Base-by-base conservation (phyloP, 441 rosid species). In the Manihot esculenta region DNA sequence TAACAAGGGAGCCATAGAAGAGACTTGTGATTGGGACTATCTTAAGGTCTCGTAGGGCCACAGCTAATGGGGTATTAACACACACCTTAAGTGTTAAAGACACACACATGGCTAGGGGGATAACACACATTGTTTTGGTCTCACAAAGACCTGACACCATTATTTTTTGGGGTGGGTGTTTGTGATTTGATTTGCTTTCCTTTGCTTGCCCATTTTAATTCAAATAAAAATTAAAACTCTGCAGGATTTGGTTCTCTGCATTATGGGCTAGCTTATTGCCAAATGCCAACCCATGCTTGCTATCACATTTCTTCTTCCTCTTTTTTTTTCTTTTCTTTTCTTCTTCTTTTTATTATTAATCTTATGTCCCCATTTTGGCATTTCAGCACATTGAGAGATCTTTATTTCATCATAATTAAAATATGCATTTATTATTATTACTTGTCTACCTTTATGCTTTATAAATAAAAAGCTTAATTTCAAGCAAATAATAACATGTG, bases 101-200 rank as follows among this genome's bases (percentile, higher is more conserved):
- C 66, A 62, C 20, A 79, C 84, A 74, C 81, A 74, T 79, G 81
- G 79, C 69, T 71, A 50, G 70, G 78, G n/a, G 24, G 78, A 74
- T 73, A 72, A 69, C 65, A 5, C 20, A 62, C 70, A 70, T 50
- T 48, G 76, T 62, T 75, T 64, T 68, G 83, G 87, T 84, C 85
- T 79, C 80, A 35, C 80, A 82, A 84, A 79, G 80, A 60, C 50
- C 48, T 72, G 82, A 79, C 89, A 84, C 63, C 75, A 82, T 79
- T 80, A 80, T 84, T 71, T 82, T 67, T 73, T 54, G 81, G 76
- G 53, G 72, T 66, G 57, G 64, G 58, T 38, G 74, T 61, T 76
- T 42, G 50, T 74, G 77, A 76, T 83, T 78, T 76, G 78, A 77
- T 80, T 77, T 78, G 70, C 23, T 42, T 47, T 68, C 76, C n/a